These are phyloP conservation scores for Xylariaceae sp. DNA, from an alignment of 2,329 filamentous ascomycete species.

Conservation along the genomic window DNA sequence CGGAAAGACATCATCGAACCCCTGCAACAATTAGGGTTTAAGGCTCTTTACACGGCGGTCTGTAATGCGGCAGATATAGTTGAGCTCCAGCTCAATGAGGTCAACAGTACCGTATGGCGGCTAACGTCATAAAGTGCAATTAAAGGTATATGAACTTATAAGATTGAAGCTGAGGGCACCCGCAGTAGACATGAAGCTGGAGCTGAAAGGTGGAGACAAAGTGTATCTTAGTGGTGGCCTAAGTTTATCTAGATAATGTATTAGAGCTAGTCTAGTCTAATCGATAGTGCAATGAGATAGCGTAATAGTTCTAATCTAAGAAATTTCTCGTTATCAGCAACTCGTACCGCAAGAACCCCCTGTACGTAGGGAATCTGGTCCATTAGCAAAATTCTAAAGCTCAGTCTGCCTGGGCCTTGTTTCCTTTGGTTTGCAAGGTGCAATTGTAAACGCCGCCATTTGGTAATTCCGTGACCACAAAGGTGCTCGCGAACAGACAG, in stretches of 20 bases:
- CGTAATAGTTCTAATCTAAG: too few relatives aligned
- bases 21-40: slow-evolving; percentile 11
- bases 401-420: background rate
- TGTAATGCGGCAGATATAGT: slow-evolving; percentile 7
- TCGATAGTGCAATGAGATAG: too few relatives aligned
- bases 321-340: background rate
- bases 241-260: too few relatives aligned
- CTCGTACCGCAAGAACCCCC: background rate
- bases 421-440: background rate
- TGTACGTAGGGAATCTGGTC: background rate
- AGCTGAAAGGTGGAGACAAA: too few relatives aligned
- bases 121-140: too few relatives aligned
- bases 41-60: slow-evolving; percentile 20
- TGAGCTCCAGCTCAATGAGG: too few relatives aligned
- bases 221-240: too few relatives aligned
- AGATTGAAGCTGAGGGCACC: too few relatives aligned
- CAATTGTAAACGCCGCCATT: background rate
- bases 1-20: slow-evolving; percentile 11
- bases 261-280: too few relatives aligned
- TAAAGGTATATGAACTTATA: too few relatives aligned
- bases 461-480: background rate
- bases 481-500: background rate
- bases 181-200: too few relatives aligned
- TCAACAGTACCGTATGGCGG: too few relatives aligned
- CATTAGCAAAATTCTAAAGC: background rate